Conservation (phyloP, 306 rosid genomes). For the Prunus padus region DNA sequence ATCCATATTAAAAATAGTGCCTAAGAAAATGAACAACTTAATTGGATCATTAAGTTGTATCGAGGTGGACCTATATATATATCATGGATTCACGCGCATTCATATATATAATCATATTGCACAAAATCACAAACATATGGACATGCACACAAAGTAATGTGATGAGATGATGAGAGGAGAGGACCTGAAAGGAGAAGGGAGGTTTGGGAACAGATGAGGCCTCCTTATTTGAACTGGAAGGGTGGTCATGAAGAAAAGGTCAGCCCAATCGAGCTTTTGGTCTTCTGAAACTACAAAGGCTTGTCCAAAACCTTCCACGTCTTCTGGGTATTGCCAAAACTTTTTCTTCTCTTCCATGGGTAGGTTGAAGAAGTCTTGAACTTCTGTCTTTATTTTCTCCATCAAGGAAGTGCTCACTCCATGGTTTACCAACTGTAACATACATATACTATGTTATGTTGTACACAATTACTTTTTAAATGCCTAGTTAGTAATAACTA, state of each 20-base stretch:
- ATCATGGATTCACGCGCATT: no score
- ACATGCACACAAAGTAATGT: no score
- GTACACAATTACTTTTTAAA: neutral
- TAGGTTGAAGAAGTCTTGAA: constrained; percentile 42
- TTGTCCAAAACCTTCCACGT: constrained; percentile 71
- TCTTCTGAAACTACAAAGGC: constrained; percentile 41
- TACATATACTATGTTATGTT: neutral
- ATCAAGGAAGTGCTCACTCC: constrained; percentile 38
- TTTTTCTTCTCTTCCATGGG: constrained; percentile 49
- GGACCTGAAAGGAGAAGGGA: constrained; percentile 52
- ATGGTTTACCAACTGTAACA: constrained; percentile 53
- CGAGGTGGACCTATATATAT: no score
- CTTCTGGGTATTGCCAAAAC: constrained; percentile 43
- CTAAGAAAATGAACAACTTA: no score
- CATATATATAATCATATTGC: no score
- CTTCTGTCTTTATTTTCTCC: constrained; percentile 43
- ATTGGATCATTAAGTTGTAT: no score
- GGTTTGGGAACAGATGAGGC: constrained; percentile 49
- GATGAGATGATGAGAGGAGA: neutral
- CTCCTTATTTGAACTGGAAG: constrained; percentile 39
- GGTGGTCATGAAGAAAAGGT: constrained; percentile 38
- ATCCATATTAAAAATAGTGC: no score
- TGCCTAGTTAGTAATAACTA: no score
- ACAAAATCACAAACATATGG: no score
- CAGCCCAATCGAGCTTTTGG: constrained; percentile 57